Evolutionary conservation across 306 rosid species (phyloP).

Genomic region (Dryas octopetala): DNA sequence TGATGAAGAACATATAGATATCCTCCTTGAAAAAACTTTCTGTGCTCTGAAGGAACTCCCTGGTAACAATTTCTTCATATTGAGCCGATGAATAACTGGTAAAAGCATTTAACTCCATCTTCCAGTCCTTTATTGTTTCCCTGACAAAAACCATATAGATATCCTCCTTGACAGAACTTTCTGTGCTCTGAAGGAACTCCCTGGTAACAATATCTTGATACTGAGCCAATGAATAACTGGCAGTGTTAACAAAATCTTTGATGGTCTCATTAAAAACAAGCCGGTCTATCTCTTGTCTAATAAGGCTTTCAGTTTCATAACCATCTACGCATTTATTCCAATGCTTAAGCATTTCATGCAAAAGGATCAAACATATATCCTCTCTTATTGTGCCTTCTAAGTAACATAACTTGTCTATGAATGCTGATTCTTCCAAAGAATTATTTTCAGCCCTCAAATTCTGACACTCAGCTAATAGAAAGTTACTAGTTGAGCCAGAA

Average conservation of each 20-base stretch:
- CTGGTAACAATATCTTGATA: constrained; percentile 7
- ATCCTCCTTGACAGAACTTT: constrained; percentile 45
- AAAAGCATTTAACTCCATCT: constrained; percentile 30
- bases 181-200: constrained; percentile 10
- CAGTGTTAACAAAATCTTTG: constrained; percentile 20
- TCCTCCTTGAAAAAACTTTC: constrained; percentile 45
- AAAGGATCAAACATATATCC: constrained; percentile 37
- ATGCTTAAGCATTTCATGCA: constrained; percentile 34
- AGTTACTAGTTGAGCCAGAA: constrained; percentile 21
- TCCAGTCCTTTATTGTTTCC: constrained; percentile 49
- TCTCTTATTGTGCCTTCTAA: constrained; percentile 36
- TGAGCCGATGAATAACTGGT: constrained; percentile 19
- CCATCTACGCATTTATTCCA: constrained; percentile 35
- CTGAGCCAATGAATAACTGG: constrained; percentile 21
- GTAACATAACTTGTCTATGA: constrained; percentile 13
- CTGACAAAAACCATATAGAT: constrained; percentile 39
- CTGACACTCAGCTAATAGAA: constrained; percentile 9
- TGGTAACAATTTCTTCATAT: constrained; percentile 6
- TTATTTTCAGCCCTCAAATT: constrained; percentile 14
- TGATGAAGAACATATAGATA: constrained; percentile 37
- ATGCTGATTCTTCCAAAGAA: constrained; percentile 12
- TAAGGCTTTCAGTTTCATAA: constrained; percentile 20
- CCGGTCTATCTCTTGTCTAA: constrained; percentile 37
- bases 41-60: neutral
- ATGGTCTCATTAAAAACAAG: constrained; percentile 42